These are phyloP conservation scores for Ilyonectria mors-panacis DNA, from an alignment of 2,329 filamentous ascomycete genomes.

Conservation along the genomic window DNA sequence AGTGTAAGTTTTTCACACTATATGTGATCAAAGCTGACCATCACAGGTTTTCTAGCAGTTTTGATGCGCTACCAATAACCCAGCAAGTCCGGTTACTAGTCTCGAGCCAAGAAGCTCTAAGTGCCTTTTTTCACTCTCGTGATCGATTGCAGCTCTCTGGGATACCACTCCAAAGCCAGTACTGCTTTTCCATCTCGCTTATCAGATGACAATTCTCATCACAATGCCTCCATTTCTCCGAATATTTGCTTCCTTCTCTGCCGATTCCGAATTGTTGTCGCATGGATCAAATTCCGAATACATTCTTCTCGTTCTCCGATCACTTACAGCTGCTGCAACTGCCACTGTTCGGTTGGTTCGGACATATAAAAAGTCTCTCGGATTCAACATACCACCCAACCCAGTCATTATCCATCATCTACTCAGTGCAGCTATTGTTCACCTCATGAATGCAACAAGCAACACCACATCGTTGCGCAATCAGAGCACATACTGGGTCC, in stretches of 20 bases:
- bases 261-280: background rate
- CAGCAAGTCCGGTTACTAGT: constrained; percentile 9
- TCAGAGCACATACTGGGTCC: constrained; percentile 9
- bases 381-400: constrained; percentile 6
- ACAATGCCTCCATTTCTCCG: constrained; percentile 11
- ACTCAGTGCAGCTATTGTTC: constrained; percentile 14
- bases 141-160: constrained; percentile 7
- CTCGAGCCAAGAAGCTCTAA: constrained; percentile 14
- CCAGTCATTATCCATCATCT: constrained; percentile 10
- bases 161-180: constrained; percentile 7
- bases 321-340: constrained; percentile 4
- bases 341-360: constrained; percentile 6
- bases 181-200: constrained; percentile 8
- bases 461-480: background rate
- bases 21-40: background rate
- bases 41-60: constrained; percentile 7
- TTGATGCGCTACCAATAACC: background rate
- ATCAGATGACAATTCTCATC: constrained; percentile 17
- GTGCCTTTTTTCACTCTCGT: constrained; percentile 10
- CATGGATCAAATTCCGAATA: background rate
- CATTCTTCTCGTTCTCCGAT: constrained; percentile 11
- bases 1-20: background rate
- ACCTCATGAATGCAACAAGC: constrained; percentile 18
- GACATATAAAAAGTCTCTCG: background rate
- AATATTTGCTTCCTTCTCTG: constrained; percentile 1